These are phyloP conservation scores for Madurella fahalii DNA, from an alignment of 2,329 filamentous ascomycete genomes.

Conservation along the genomic window DNA sequence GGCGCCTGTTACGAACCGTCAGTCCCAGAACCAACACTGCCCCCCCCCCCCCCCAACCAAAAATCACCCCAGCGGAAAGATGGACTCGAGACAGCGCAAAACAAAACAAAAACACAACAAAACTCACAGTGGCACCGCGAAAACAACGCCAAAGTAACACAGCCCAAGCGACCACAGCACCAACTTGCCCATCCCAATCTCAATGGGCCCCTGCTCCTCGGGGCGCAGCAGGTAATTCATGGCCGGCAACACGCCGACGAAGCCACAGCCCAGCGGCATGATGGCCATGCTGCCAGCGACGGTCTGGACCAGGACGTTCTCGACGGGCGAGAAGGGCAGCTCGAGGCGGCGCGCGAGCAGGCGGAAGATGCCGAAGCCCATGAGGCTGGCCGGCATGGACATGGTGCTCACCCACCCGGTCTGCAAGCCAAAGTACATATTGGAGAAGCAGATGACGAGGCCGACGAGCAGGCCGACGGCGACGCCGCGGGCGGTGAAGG, in stretches of 20 bases:
- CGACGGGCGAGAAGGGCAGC: constrained; percentile 84
- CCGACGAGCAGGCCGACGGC: constrained; percentile 78
- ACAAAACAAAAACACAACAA: constrained; percentile 25
- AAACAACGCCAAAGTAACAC: constrained; percentile 95
- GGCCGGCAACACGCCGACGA: constrained; percentile 86
- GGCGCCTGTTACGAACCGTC: constrained; percentile 40
- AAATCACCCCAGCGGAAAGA: background rate
- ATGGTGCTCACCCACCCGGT: constrained; percentile 63
- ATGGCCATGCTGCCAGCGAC: constrained; percentile 94
- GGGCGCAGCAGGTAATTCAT: constrained; percentile 78
- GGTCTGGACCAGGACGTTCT: constrained; percentile 95
- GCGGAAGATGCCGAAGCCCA: constrained; percentile 93
- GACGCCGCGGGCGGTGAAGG: constrained; percentile 82
- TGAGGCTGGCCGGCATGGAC: constrained; percentile 92
- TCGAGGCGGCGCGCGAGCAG: constrained; percentile 66
- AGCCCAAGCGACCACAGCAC: constrained; percentile 89
- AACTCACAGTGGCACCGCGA: constrained; percentile 73
- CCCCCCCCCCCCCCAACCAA: constrained; percentile 30
- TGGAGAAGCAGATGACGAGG: constrained; percentile 88
- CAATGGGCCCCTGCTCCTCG: constrained; percentile 74
- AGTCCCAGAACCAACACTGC: no score
- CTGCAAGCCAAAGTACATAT: constrained; percentile 98
- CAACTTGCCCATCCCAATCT: constrained; percentile 69
- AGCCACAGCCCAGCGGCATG: constrained; percentile 93
- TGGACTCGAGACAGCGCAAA: no score